A percentile compares a stretch with the other conserved stretches of the same genome.
These are phyloP conservation scores for Dioscorea cayenensis DNA, from an alignment of 116 monocot species.

Conservation along the genomic window DNA sequence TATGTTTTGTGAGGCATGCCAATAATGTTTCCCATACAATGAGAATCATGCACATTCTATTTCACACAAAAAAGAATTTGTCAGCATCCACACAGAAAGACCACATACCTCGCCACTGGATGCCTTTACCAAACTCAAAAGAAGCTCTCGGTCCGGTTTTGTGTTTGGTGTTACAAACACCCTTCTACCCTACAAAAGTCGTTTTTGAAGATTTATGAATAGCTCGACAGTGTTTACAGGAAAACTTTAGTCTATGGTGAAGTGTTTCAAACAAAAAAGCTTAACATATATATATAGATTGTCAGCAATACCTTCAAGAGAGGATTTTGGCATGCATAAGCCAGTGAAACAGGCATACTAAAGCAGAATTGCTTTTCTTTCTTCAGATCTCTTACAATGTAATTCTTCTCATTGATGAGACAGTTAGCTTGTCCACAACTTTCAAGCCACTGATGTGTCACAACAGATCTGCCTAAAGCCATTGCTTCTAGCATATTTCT, in stretches of 20 bases:
- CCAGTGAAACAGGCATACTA: slow-evolving; percentile 71
- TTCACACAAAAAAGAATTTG: too few relatives aligned
- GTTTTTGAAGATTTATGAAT: not conserved
- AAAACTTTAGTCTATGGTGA: not conserved
- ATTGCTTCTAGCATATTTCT: slow-evolving; percentile 94
- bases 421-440: slow-evolving; percentile 69
- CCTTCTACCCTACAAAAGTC: slow-evolving; percentile 57
- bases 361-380: slow-evolving; percentile 95
- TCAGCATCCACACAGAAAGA: not conserved
- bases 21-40: too few relatives aligned
- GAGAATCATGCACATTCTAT: too few relatives aligned
- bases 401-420: slow-evolving; percentile 83
- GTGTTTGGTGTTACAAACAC: slow-evolving; percentile 72
- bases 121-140: slow-evolving; percentile 71
- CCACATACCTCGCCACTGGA: slow-evolving; percentile 46
- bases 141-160: slow-evolving; percentile 61
- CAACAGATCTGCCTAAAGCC: slow-evolving; percentile 75
- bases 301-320: slow-evolving; percentile 49
- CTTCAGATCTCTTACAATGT: slow-evolving; percentile 77
- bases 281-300: not conserved
- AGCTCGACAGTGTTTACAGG: not conserved
- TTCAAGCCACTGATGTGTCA: slow-evolving; percentile 87
- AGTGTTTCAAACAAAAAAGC: not conserved
- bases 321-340: slow-evolving; percentile 48
- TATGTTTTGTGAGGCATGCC: too few relatives aligned